Evolutionary conservation across 192 early-diverging fungal genomes (phyloP).

Genomic region (Dimargaris cristalligena): DNA sequence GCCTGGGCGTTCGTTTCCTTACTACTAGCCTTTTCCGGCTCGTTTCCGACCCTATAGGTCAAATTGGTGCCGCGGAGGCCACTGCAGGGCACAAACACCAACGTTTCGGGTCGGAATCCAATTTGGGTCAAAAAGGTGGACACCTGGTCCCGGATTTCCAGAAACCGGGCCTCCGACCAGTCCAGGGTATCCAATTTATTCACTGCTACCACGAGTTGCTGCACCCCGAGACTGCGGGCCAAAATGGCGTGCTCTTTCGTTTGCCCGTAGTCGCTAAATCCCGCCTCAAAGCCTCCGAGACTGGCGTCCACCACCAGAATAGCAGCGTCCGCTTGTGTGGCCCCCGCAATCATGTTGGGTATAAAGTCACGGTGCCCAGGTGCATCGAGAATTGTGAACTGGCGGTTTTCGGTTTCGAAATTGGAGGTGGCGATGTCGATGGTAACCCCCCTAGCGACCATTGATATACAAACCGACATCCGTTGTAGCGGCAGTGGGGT

Average conservation of each 20-base stretch:
- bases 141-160: slow-evolving; percentile 45
- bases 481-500: no score
- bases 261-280: slow-evolving; percentile 87
- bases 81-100: slow-evolving; percentile 79
- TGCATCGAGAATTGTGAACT: slow-evolving; percentile 84
- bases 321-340: slow-evolving; percentile 81
- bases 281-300: slow-evolving; percentile 84
- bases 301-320: slow-evolving; percentile 83
- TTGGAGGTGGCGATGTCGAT: slow-evolving; percentile 87
- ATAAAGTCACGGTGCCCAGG: slow-evolving; percentile 98
- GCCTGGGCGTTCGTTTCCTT: slow-evolving; percentile 13
- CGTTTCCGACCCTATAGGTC: no score
- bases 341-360: slow-evolving; percentile 98
- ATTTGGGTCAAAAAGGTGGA: slow-evolving; percentile 49
- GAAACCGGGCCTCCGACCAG: slow-evolving; percentile 69
- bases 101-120: slow-evolving; percentile 58
- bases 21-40: slow-evolving; percentile 16
- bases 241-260: slow-evolving; percentile 91
- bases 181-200: slow-evolving; percentile 88
- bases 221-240: slow-evolving; percentile 80
- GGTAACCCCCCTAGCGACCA: slow-evolving; percentile 87
- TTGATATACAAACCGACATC: no score
- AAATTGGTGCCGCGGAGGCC: slow-evolving; percentile 87
- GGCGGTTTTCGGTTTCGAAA: slow-evolving; percentile 63
- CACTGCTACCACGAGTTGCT: slow-evolving; percentile 79